Evolutionary conservation across 176 grass and related monocot species (phyloP), one percentile per base, ranked within the genome.

Genomic region (Carex parvula): DNA sequence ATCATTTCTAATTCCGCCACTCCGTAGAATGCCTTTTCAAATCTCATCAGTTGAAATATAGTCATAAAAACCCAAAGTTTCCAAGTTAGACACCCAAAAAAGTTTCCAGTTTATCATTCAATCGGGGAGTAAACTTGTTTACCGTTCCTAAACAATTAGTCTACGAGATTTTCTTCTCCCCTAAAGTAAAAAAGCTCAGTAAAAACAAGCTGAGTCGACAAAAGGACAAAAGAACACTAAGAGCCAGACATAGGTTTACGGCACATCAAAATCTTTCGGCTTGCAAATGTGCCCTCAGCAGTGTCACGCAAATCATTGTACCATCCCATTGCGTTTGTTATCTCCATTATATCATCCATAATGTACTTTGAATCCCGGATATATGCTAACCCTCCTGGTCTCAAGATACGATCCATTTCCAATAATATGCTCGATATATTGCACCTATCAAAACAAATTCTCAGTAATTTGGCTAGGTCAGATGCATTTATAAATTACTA

Each of bases 321-420:
- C 86, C 86, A 88, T 24, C 86, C 71, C 41, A 88, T 84, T 44
- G 86, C 86, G 0, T 67, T 50, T 66, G 86, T 79, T 82, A 88
- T 84, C 60, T 84, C 81, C 81, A 79, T 79, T 84, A 84, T 84
- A 48, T 88, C 86, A 78, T 88, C 58, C 60, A 88, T 84, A 56
- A 88, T 84, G 37, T 77, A 60, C 78, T 84, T 88, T 59, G 81
- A 84, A 48, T 88, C 86, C 3, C 81, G 70, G 64, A 88, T 84
- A 67, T 88, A 88, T 8, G 81, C 86, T 8, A 69, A 58, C 42
- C 86, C 86, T 55, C 86, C 86, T 18, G 86, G 86, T 70, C 86
- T 79, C 56, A 88, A n/a, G 4, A 88, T 88, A 7, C 86, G 86
- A 68, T 88, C 81, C 81, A 88, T 88, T 80, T 88, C 86, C 26